A percentile compares a stretch with the other conserved stretches of the same genome.
Conservation (phyloP, 441 rosid genomes). For the Eutrema salsugineum region DNA sequence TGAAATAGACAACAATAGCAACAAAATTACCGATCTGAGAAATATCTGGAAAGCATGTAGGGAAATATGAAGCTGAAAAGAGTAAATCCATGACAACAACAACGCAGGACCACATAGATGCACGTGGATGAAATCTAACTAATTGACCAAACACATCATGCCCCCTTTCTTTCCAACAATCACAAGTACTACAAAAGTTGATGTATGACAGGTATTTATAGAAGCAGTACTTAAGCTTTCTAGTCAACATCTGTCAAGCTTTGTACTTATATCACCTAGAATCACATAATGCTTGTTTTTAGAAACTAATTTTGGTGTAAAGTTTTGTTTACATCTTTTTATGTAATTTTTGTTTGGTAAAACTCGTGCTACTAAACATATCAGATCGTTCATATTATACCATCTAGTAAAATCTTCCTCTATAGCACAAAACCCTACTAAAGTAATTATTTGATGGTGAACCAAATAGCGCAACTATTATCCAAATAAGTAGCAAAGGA, state of each 20-base stretch:
- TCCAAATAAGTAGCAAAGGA: neutral
- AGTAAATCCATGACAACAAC: slow-evolving; percentile 21
- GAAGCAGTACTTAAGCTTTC: neutral
- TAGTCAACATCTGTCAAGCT: slow-evolving; percentile 8
- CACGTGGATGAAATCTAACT: slow-evolving; percentile 27
- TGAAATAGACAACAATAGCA: slow-evolving; percentile 24
- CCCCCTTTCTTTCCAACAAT: neutral
- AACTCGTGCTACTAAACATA: neutral
- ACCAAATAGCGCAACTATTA: neutral
- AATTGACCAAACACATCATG: neutral
- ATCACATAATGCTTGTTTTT: slow-evolving; percentile 3
- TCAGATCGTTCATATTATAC: neutral
- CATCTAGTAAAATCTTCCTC: neutral
- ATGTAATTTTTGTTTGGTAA: neutral
- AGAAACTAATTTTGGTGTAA: neutral
- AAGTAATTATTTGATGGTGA: neutral
- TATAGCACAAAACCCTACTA: neutral
- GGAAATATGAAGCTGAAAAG: neutral
- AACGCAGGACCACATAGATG: slow-evolving; percentile 20
- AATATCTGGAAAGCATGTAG: neutral
- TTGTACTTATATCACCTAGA: slow-evolving; percentile 7
- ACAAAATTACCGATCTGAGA: neutral
- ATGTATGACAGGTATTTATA: slow-evolving; percentile 3
- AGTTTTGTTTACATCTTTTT: neutral
- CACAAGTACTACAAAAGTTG: slow-evolving; percentile 15